Conservation (phyloP, 1,139 yeast genomes). For the Yamadazyma atlantica region DNA sequence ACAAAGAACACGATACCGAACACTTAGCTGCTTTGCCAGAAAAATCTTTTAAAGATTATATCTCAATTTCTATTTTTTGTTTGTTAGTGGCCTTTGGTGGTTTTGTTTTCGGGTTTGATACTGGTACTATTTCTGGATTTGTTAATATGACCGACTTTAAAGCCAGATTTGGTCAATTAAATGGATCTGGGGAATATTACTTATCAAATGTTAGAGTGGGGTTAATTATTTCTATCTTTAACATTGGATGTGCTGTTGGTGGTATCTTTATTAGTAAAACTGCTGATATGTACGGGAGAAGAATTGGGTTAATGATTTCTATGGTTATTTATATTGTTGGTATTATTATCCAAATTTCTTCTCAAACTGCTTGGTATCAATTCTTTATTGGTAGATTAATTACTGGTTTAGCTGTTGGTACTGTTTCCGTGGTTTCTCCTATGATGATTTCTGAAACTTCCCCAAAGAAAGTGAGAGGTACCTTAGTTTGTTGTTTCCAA, state of each 20-base stretch:
- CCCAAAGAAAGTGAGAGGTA: constrained; percentile 67
- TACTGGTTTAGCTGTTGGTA: constrained; percentile 72
- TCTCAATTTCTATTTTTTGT: constrained; percentile 37
- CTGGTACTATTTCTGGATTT: constrained; percentile 72
- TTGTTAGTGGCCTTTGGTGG: constrained; percentile 61
- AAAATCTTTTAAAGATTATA: constrained; percentile 28
- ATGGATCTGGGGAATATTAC: constrained; percentile 27
- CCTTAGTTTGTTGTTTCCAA: constrained; percentile 69
- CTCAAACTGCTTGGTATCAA: constrained; percentile 25
- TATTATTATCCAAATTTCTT: constrained; percentile 41
- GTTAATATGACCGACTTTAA: constrained; percentile 57
- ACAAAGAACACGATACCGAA: constrained; percentile 10
- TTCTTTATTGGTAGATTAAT: constrained; percentile 59
- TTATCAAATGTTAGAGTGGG: constrained; percentile 53
- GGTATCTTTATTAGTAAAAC: constrained; percentile 56
- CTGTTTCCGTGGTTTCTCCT: constrained; percentile 69
- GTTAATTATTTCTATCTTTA: constrained; percentile 59
- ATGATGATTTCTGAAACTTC: constrained; percentile 70
- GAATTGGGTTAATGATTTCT: constrained; percentile 46
- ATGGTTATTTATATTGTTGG: constrained; percentile 51
- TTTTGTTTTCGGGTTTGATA: constrained; percentile 71
- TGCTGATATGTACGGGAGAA: constrained; percentile 56
- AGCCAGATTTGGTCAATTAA: constrained; percentile 44
- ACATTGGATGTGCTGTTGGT: constrained; percentile 74
- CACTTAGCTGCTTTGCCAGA: constrained; percentile 25